These are phyloP conservation scores for Leccinum uliginosum DNA, from an alignment of 768 basidiomycete species.

Conservation along the genomic window DNA sequence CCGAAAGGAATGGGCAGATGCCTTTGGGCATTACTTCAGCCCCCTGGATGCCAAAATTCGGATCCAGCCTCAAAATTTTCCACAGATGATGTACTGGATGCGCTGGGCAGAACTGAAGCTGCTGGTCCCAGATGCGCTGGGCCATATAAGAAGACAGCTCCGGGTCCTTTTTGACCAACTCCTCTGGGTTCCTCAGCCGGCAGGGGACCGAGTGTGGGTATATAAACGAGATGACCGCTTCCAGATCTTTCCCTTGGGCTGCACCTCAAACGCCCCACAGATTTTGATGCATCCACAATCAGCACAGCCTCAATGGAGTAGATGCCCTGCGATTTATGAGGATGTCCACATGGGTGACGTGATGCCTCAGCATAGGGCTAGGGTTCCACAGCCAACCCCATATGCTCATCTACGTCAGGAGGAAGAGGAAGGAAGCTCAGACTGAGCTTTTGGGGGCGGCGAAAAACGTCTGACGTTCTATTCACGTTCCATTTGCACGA, in stretches of 20 bases:
- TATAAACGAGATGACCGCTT: background rate
- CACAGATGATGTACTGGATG: conserved; percentile 1
- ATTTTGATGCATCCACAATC: background rate
- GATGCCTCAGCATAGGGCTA: background rate
- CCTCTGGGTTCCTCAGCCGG: background rate
- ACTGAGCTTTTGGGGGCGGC: no score
- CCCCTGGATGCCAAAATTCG: background rate
- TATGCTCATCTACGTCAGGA: background rate
- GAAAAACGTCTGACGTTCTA: no score
- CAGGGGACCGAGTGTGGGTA: background rate
- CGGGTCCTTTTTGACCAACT: background rate
- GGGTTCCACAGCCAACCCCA: background rate
- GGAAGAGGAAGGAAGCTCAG: background rate
- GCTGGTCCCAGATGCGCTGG: background rate
- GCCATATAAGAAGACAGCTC: background rate
- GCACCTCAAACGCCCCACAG: background rate
- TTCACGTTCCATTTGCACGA: no score
- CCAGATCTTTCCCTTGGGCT: background rate
- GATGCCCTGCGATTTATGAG: background rate
- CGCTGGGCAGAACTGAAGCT: conserved; percentile 1
- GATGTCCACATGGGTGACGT: background rate
- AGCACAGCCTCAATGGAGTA: background rate
- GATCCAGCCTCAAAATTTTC: conserved; percentile 1
- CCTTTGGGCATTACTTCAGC: background rate
- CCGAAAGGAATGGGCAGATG: background rate